phyloP scores from a whole-genome alignment of 768 basidiomycete species.

The Leccinum pellstonianum region DNA sequence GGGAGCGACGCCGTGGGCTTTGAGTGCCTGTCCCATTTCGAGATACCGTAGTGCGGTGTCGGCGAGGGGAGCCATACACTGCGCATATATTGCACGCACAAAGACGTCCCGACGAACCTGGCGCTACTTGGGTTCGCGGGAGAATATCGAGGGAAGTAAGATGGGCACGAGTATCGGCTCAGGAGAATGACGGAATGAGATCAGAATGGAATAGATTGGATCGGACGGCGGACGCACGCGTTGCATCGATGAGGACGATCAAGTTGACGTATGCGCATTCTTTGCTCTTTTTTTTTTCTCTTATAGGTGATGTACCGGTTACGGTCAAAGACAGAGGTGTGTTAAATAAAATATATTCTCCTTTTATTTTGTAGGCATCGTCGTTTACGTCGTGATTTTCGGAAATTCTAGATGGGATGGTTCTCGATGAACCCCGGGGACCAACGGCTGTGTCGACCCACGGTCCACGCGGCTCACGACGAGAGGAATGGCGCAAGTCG shows the following conservation, averaged over 20 bases:
- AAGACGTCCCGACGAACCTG: conserved; percentile 60
- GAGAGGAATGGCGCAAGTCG: conserved; percentile 79
- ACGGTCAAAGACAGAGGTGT: conserved; percentile 22
- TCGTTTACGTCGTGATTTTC: conserved; percentile 8
- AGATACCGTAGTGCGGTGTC: conserved; percentile 85
- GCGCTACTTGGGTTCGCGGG: conserved; percentile 29
- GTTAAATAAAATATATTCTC: conserved; percentile 1
- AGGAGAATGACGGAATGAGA: not conserved
- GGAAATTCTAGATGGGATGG: conserved; percentile 46
- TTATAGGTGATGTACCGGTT: conserved; percentile 20
- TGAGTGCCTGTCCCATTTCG: conserved; percentile 91
- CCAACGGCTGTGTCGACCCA: conserved; percentile 68
- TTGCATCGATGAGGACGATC: not conserved
- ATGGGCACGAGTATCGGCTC: not conserved
- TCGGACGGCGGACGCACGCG: not conserved
- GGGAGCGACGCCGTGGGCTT: conserved; percentile 69
- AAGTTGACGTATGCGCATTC: conserved; percentile 13
- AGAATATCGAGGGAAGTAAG: not conserved
- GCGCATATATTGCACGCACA: conserved; percentile 80
- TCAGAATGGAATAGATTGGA: not conserved
- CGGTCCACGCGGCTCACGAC: conserved; percentile 70
- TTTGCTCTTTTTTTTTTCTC: not conserved
- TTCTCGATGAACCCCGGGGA: conserved; percentile 43
- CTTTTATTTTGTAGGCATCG: not conserved
- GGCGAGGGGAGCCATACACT: conserved; percentile 81